phyloP scores from a whole-genome alignment of 225 moss, liverwort and hornwort genomes.

The Asterella californica region DNA sequence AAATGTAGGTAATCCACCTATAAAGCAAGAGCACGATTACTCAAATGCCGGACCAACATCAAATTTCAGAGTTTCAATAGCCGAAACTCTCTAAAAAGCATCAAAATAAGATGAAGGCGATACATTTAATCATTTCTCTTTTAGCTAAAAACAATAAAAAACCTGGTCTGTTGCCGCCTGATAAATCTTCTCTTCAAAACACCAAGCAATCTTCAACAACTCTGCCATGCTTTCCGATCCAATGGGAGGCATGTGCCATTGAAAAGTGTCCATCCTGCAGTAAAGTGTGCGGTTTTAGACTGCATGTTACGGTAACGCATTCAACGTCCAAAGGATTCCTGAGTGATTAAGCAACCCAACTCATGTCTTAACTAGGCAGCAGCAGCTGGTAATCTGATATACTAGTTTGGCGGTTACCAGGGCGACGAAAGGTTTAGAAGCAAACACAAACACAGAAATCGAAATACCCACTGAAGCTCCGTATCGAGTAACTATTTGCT shows the following conservation, averaged over 20 bases:
- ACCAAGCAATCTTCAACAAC: conserved; percentile 53
- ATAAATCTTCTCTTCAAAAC: conserved; percentile 70
- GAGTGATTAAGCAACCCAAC: too few species aligned
- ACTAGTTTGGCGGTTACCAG: too few species aligned
- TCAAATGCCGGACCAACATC: neutral
- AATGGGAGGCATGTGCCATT: conserved; percentile 46
- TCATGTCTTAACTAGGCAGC: too few species aligned
- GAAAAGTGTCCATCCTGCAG: conserved; percentile 58
- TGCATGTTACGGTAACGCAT: neutral
- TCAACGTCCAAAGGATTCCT: too few species aligned
- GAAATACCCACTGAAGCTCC: too few species aligned
- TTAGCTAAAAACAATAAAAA: neutral
- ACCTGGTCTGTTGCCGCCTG: conserved; percentile 58
- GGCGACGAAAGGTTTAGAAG: too few species aligned
- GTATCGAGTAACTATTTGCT: too few species aligned
- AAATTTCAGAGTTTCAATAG: neutral
- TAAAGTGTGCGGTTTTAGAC: neutral
- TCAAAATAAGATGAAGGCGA: neutral
- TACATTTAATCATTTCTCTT: neutral
- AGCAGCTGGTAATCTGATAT: too few species aligned
- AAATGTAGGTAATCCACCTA: conserved; percentile 97
- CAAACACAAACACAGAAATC: too few species aligned
- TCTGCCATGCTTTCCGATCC: conserved; percentile 50
- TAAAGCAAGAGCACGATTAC: neutral
- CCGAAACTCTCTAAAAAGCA: neutral